Evolutionary conservation across 306 rosid genomes (phyloP), one percentile per base, ranked within the genome.

Genomic region (Ormosia semicastrata): DNA sequence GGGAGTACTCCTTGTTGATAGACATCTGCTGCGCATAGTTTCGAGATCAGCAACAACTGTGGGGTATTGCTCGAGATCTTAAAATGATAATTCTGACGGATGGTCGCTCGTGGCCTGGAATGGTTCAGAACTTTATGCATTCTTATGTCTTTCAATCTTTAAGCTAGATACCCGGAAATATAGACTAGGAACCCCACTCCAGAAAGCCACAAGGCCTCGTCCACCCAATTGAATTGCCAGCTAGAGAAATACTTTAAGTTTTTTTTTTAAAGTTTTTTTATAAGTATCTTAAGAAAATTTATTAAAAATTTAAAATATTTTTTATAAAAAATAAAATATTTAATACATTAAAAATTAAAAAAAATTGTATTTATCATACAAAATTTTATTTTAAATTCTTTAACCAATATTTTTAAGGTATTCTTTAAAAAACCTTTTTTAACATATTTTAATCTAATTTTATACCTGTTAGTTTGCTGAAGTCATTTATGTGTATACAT

Each of bases 11-110:
- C 68, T 53, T 14, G 64, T 46, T 44, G 53, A 79, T 34, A 14
- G 73, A 76, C 80, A 71, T 47, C 68, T 81, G 71, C 41, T 66
- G 17, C 13, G 5, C 43, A 7, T 34, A 29, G 72, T 29, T 67
- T 30, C 52, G 4, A 46, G 76, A 49, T 73, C 71, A 40, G 76
- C 81, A 32, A 52, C 72, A 43, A n/a, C 32, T 68, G 87, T 58
- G 74, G 72, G 83, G 68, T 8, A 64, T 62, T 52, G 33, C 76
- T 5, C 29, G 68, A 39, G 33, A 9, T 46, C 57, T 43, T 62
- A 14, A 33, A 75, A 44, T 75, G 59, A 75, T 33, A 44, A 57
- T 39, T 39, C 68, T 47, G 43, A 70, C 72, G 8, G 5, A 67
- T 43, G 73, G 10, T 29, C 7, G 60, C 43, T 9, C 60, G 32